These are phyloP conservation scores for Hypocreales sp. DNA, from an alignment of 2,329 filamentous ascomycete genomes.

Conservation along the genomic window DNA sequence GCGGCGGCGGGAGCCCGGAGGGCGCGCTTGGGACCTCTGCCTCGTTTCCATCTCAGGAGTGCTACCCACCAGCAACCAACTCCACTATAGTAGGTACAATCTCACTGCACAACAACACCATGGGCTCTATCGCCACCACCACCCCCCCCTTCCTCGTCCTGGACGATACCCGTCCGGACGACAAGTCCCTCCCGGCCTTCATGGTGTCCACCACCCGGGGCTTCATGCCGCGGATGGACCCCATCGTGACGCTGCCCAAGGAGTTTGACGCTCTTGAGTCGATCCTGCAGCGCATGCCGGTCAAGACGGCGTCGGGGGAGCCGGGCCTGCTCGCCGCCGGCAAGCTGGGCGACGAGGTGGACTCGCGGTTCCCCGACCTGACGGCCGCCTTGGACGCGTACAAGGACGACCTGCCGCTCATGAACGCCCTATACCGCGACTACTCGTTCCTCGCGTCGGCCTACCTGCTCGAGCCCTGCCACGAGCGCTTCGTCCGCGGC, in stretches of 20 bases:
- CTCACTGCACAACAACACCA: too few relatives aligned
- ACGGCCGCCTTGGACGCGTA: conserved; percentile 58
- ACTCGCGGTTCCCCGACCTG: conserved; percentile 62
- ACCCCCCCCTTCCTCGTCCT: conserved; percentile 40
- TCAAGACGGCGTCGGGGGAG: conserved; percentile 55
- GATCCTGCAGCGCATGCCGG: conserved; percentile 62
- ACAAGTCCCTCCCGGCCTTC: conserved; percentile 54
- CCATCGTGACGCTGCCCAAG: conserved; percentile 46
- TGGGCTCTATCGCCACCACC: conserved; percentile 23
- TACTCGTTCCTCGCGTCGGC: conserved; percentile 84
- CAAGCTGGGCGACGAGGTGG: conserved; percentile 59
- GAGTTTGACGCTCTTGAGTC: conserved; percentile 61
- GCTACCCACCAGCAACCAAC: conserved; percentile 1
- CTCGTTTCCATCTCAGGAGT: background rate
- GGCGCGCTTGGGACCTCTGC: background rate
- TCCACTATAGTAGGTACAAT: too few relatives aligned
- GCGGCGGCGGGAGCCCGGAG: conserved; percentile 15
- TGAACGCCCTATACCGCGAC: conserved; percentile 81
- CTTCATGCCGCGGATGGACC: conserved; percentile 55
- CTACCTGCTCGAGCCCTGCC: conserved; percentile 84
- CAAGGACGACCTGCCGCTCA: conserved; percentile 55
- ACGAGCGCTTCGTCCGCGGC: conserved; percentile 54
- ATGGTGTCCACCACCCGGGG: conserved; percentile 64
- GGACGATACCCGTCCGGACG: conserved; percentile 43
- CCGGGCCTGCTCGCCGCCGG: conserved; percentile 65